Conservation (phyloP, 2,329 filamentous ascomycete species). For the Aureobasidium subglaciale region DNA sequence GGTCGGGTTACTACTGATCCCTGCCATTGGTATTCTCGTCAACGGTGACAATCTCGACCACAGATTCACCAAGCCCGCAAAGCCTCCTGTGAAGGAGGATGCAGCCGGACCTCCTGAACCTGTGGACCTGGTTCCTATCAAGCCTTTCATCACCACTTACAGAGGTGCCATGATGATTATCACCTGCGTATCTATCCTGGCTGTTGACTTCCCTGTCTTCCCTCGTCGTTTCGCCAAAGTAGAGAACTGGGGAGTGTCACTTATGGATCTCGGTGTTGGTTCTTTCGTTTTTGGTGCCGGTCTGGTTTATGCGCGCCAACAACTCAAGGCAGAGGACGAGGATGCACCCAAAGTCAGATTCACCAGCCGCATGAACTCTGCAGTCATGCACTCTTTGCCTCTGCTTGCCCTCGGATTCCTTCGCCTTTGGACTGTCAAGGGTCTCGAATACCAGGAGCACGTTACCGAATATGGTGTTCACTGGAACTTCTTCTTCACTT, state of each 20-base stretch:
- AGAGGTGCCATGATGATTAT: conserved; percentile 84
- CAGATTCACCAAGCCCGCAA: conserved; percentile 18
- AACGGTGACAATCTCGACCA: conserved; percentile 23
- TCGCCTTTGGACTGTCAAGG: conserved; percentile 82
- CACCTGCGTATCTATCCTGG: conserved; percentile 88
- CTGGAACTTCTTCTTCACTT: conserved; percentile 99
- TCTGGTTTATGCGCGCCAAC: conserved; percentile 75
- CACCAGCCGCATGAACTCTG: conserved; percentile 52
- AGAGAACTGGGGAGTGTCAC: conserved; percentile 97
- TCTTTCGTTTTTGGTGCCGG: conserved; percentile 96
- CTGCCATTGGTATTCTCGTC: conserved; percentile 49
- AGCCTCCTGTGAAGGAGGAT: conserved; percentile 20
- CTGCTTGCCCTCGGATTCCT: conserved; percentile 72
- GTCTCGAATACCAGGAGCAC: conserved; percentile 92
- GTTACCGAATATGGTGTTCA: conserved; percentile 96
- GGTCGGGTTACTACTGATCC: conserved; percentile 64
- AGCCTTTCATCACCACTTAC: conserved; percentile 89
- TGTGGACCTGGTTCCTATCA: conserved; percentile 60
- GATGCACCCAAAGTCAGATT: conserved; percentile 41
- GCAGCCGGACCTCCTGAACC: conserved; percentile 19
- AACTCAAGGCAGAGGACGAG: conserved; percentile 55
- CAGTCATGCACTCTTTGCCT: conserved; percentile 74
- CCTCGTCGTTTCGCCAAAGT: conserved; percentile 94
- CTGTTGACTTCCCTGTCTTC: conserved; percentile 90
- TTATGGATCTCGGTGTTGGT: conserved; percentile 96